These are phyloP conservation scores for Elsinoe fawcettii DNA, from an alignment of 2,329 filamentous ascomycete species.

Conservation along the genomic window DNA sequence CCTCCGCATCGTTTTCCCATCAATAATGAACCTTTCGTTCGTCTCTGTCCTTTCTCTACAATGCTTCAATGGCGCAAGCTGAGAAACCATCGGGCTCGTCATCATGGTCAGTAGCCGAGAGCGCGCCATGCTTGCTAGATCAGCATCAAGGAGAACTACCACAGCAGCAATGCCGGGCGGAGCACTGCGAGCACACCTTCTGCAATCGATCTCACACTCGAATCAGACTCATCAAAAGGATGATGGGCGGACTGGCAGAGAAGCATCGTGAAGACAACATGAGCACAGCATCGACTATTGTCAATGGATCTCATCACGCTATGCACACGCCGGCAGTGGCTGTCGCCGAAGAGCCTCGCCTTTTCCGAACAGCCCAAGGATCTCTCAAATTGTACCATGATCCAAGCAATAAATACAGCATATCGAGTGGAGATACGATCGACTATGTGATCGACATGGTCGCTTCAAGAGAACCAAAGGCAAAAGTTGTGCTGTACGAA, in stretches of 20 bases:
- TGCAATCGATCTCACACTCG: conserved; percentile 3
- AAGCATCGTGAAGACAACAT: background rate
- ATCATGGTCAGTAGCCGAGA: background rate
- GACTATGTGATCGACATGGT: background rate
- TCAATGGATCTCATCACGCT: background rate
- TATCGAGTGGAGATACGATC: background rate
- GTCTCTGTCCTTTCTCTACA: background rate
- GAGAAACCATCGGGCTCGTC: background rate
- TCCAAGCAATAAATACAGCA: conserved; percentile 3
- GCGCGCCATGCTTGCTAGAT: background rate
- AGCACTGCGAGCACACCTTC: background rate
- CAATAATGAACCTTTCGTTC: background rate
- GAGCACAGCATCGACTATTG: background rate
- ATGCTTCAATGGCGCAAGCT: background rate
- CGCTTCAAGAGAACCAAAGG: background rate
- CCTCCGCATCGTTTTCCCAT: background rate
- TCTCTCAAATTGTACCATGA: background rate
- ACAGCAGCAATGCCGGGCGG: background rate
- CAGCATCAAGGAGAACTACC: background rate
- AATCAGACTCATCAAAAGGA: background rate
- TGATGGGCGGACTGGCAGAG: background rate
- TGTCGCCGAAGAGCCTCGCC: background rate
- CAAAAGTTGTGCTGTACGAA: background rate
- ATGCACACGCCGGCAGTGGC: background rate
- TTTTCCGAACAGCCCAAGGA: background rate